phyloP scores from a whole-genome alignment of 495 filamentous ascomycete genomes.

The Lophium mytilinum region DNA sequence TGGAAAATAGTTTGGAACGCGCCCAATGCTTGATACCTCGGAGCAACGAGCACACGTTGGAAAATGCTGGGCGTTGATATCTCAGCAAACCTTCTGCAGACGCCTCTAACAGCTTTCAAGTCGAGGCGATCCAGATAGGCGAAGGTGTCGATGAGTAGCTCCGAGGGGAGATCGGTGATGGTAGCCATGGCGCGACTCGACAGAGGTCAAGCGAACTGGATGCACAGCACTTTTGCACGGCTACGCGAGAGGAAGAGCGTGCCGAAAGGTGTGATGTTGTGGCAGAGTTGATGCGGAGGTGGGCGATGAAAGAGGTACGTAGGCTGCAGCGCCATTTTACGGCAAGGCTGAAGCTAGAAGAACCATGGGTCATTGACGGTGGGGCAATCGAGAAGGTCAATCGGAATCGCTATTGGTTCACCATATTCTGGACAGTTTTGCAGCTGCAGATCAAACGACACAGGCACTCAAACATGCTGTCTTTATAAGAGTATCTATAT shows the following conservation, averaged over 20 bases:
- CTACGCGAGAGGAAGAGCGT: not conserved
- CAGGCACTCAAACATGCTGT: not conserved
- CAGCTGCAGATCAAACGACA: too few relatives aligned
- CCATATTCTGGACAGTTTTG: too few relatives aligned
- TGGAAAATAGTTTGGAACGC: constrained; percentile 8
- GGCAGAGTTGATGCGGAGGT: too few relatives aligned
- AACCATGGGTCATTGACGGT: too few relatives aligned
- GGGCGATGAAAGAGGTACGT: too few relatives aligned
- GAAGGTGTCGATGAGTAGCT: constrained; percentile 16
- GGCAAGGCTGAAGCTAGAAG: too few relatives aligned
- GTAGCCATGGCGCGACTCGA: too few relatives aligned
- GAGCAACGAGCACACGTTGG: constrained; percentile 7
- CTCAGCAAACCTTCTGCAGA: constrained; percentile 6
- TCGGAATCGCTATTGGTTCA: too few relatives aligned
- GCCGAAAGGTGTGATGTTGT: too few relatives aligned
- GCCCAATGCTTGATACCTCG: constrained; percentile 11
- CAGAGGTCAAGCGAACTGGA: not conserved
- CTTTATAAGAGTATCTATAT: not conserved
- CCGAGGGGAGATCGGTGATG: constrained; percentile 8
- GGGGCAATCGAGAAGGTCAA: too few relatives aligned
- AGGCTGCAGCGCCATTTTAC: too few relatives aligned
- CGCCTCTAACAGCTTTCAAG: constrained; percentile 8
- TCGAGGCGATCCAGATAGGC: constrained; percentile 7
- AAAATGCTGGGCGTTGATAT: constrained; percentile 10
- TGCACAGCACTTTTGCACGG: not conserved